Conservation (phyloP, 306 rosid genomes). For the Alnus rubra region DNA sequence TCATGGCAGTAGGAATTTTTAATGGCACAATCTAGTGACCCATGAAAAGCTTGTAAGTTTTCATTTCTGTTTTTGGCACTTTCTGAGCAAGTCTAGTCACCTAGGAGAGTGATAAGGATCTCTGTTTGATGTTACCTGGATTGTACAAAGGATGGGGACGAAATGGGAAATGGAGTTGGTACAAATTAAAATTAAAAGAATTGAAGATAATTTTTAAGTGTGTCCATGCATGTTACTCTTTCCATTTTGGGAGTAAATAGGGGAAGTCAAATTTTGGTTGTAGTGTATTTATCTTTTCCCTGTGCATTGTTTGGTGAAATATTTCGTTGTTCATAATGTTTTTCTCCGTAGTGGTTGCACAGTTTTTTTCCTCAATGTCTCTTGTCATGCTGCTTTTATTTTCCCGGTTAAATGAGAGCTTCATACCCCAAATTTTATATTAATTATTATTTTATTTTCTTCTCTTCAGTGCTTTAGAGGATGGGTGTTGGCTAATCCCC, state of each 20-base stretch:
- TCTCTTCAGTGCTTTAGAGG: slow-evolving; percentile 50
- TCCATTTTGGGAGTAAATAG: neutral
- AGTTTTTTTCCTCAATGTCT: neutral
- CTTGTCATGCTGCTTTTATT: neutral
- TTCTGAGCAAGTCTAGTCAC: slow-evolving; percentile 16
- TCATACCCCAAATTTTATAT: neutral
- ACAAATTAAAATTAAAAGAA: neutral
- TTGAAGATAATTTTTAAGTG: neutral
- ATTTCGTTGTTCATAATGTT: neutral
- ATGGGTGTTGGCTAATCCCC: slow-evolving; percentile 40
- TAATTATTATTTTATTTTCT: slow-evolving; percentile 11
- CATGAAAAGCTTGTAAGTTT: slow-evolving; percentile 33
- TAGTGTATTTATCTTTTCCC: neutral
- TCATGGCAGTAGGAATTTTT: slow-evolving; percentile 61
- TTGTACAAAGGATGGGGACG: neutral
- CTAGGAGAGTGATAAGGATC: neutral
- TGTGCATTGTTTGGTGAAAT: neutral
- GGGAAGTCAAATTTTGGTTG: neutral
- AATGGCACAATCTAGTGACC: slow-evolving; percentile 18
- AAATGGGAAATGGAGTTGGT: neutral
- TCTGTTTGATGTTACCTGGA: neutral
- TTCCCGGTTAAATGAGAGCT: neutral
- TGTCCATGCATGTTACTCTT: neutral
- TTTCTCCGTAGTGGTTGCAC: neutral
- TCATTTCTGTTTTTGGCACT: slow-evolving; percentile 20